A percentile compares a stretch with the other conserved stretches of the same genome.
phyloP scores from a whole-genome alignment of 768 basidiomycete species.

The Boletus bicolor region DNA sequence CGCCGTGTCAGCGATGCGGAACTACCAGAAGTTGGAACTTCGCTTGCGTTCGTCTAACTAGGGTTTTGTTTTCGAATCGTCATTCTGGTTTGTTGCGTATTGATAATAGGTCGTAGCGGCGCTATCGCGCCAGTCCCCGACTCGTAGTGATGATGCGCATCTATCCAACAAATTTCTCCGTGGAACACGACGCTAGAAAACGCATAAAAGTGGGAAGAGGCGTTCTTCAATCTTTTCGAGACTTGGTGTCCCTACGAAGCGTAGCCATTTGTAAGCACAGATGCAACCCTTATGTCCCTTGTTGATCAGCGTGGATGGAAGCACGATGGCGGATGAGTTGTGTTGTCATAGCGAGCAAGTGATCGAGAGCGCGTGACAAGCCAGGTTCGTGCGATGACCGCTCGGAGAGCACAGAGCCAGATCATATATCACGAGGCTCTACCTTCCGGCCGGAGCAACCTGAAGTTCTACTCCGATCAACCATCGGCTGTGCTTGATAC shows the following conservation, averaged over 20 bases:
- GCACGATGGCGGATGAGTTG: background rate
- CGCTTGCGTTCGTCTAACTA: slow-evolving; percentile 15
- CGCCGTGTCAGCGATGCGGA: slow-evolving; percentile 16
- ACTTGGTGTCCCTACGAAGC: too few species aligned
- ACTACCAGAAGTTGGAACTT: slow-evolving; percentile 10
- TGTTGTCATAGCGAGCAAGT: background rate
- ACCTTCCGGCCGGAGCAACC: too few species aligned
- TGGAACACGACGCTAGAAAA: too few species aligned
- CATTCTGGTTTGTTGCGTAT: background rate
- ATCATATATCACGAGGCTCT: too few species aligned
- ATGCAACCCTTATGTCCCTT: background rate
- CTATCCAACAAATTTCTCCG: too few species aligned
- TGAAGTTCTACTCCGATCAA: background rate
- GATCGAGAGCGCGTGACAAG: background rate
- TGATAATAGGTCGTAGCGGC: too few species aligned
- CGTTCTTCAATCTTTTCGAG: too few species aligned
- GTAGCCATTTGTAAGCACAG: too few species aligned
- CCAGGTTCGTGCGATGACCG: too few species aligned
- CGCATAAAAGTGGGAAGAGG: too few species aligned
- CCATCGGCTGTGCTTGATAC: background rate
- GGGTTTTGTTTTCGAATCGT: background rate
- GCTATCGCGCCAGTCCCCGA: too few species aligned
- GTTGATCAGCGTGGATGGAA: slow-evolving; percentile 1
- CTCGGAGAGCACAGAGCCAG: background rate
- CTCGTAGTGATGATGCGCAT: too few species aligned